Percentiles rank a stretch among this genome's conserved stretches.
phyloP scores from a whole-genome alignment of 2,329 filamentous ascomycete species.

The Xylaria sp. region DNA sequence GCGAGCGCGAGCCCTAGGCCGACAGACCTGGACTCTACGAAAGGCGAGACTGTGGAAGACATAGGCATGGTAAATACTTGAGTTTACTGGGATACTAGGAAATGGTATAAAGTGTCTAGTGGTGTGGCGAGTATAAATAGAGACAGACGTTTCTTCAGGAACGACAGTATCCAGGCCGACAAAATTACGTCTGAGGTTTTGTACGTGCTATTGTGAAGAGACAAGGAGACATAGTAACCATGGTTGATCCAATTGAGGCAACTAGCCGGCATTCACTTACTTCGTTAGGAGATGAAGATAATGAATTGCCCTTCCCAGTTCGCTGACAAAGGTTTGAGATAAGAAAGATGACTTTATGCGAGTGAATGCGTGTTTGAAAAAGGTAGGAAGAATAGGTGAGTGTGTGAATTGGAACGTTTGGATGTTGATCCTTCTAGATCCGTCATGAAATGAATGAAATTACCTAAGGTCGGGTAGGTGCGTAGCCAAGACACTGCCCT shows the following conservation, averaged over 20 bases:
- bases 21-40: slow-evolving; percentile 20
- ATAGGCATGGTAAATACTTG: slow-evolving; percentile 36
- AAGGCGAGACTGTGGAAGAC: slow-evolving; percentile 26
- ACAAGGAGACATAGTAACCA: slow-evolving; percentile 15
- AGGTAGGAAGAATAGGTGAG: not conserved
- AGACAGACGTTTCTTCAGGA: not conserved
- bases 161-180: not conserved
- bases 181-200: slow-evolving; percentile 12
- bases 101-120: slow-evolving; percentile 1
- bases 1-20: slow-evolving; percentile 31
- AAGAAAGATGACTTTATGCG: no score
- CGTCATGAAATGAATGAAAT: slow-evolving; percentile 3
- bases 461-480: not conserved
- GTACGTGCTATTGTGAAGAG: slow-evolving; percentile 17
- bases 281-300: not conserved
- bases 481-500: slow-evolving; percentile 1
- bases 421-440: not conserved
- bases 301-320: not conserved
- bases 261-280: slow-evolving; percentile 22
- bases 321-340: not conserved
- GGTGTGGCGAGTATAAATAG: not conserved
- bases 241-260: slow-evolving; percentile 16
- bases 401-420: not conserved
- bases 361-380: no score
- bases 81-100: slow-evolving; percentile 12